These are phyloP conservation scores for Syzygium aromaticum DNA, from an alignment of 345 rosid genomes.

Conservation along the genomic window DNA sequence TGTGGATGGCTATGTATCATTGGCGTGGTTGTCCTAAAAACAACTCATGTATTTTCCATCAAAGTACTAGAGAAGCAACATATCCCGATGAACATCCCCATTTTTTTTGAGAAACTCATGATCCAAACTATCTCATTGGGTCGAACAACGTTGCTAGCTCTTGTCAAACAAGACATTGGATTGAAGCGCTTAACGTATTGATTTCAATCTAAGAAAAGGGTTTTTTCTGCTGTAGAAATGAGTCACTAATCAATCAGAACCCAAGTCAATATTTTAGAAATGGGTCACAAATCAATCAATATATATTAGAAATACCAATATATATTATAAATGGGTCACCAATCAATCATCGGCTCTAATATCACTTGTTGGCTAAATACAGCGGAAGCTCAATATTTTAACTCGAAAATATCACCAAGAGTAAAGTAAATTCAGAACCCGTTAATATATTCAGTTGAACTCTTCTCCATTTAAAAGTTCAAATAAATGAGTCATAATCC, in stretches of 20 bases:
- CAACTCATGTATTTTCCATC: not conserved
- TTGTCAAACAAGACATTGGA: not conserved
- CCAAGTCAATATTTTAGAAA: too few species aligned
- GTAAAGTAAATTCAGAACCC: accelerated
- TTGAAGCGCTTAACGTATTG: not conserved
- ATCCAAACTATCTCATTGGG: not conserved
- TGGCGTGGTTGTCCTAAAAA: not conserved
- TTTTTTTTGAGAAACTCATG: not conserved
- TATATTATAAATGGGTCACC: not conserved
- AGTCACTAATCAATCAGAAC: not conserved
- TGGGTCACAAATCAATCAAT: too few species aligned
- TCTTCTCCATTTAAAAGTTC: not conserved
- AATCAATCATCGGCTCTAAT: accelerated
- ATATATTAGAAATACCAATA: too few species aligned
- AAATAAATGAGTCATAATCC: not conserved
- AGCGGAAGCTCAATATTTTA: not conserved
- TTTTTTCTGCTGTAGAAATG: not conserved
- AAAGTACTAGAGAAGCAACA: not conserved
- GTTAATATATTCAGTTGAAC: not conserved
- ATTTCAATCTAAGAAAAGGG: not conserved
- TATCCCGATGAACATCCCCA: not conserved
- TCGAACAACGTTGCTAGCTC: not conserved
- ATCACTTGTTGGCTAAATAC: accelerated
- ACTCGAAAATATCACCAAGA: not conserved
- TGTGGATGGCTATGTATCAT: not conserved